phyloP scores from a whole-genome alignment of 116 monocot species.

The Phalaenopsis hybrid region DNA sequence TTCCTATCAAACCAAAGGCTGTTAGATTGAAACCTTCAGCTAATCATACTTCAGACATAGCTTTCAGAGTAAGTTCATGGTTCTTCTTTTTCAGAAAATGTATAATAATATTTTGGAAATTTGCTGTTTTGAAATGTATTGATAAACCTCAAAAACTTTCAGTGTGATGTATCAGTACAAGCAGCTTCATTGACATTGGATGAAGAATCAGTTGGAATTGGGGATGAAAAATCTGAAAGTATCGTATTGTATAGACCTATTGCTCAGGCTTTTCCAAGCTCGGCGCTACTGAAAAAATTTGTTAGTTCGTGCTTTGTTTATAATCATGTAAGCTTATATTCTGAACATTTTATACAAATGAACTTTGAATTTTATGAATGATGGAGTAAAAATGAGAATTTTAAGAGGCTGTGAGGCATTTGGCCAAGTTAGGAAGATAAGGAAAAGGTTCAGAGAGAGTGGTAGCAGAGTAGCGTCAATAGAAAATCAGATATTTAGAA shows the following conservation, averaged over 20 bases:
- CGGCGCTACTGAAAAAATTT: constrained; percentile 10
- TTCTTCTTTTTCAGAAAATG: neutral
- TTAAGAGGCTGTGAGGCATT: no score
- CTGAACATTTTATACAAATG: no score
- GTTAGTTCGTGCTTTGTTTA: constrained; percentile 11
- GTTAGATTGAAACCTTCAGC: neutral
- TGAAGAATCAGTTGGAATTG: neutral
- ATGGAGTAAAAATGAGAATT: no score
- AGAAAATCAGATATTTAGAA: no score
- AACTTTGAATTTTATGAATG: no score
- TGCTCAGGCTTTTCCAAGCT: constrained; percentile 21
- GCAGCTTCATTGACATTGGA: constrained; percentile 11
- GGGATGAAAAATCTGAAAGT: constrained; percentile 8
- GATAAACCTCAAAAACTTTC: neutral
- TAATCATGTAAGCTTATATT: neutral
- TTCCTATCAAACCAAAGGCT: neutral
- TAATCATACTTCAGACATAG: neutral
- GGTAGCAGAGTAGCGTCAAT: no score
- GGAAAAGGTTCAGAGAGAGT: no score
- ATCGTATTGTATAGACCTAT: constrained; percentile 24
- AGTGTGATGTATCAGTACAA: constrained; percentile 27
- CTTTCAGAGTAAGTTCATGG: neutral
- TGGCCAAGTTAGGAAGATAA: no score
- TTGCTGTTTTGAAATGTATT: neutral
- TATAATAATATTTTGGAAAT: neutral